Percentiles rank a stretch among this genome's conserved stretches.
Conservation (phyloP, 106 monocot genomes). For the Acorus calamus region DNA sequence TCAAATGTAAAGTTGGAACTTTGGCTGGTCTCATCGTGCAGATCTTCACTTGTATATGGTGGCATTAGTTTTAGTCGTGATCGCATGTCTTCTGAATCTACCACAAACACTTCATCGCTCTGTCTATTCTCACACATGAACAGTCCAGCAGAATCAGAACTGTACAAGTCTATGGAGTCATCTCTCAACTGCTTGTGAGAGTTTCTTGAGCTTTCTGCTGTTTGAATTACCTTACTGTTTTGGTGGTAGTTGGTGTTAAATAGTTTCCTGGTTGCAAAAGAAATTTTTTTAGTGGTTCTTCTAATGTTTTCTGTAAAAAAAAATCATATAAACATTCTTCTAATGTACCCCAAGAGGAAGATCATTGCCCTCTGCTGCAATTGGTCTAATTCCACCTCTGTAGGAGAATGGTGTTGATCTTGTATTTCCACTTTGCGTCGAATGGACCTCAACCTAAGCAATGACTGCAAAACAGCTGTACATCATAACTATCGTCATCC, state of each 20-base stretch:
- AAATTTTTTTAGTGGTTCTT: too few species aligned
- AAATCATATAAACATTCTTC: too few species aligned
- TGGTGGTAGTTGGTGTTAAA: slow-evolving; percentile 14
- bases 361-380: slow-evolving; percentile 7
- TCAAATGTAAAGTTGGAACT: slow-evolving; percentile 31
- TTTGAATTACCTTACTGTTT: not conserved
- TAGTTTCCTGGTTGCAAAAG: slow-evolving; percentile 18
- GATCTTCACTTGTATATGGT: slow-evolving; percentile 13
- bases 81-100: slow-evolving; percentile 9
- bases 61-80: slow-evolving; percentile 12
- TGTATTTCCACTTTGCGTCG: slow-evolving; percentile 9
- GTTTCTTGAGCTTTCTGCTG: slow-evolving; percentile 1
- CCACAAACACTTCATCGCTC: slow-evolving; percentile 10
- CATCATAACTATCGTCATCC: not conserved
- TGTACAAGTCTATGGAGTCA: not conserved
- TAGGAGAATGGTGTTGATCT: slow-evolving; percentile 8
- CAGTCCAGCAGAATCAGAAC: not conserved
- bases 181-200: not conserved
- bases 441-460: slow-evolving; percentile 31
- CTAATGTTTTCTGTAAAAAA: too few species aligned
- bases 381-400: slow-evolving; percentile 6
- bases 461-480: slow-evolving; percentile 20
- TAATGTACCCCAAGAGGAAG: slow-evolving; percentile 8
- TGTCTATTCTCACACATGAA: slow-evolving; percentile 4
- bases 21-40: slow-evolving; percentile 13